A percentile compares a stretch with the other conserved stretches of the same genome.
Conservation (phyloP, 1,284 basidiomycete genomes). For the Boletus subluridellus region DNA sequence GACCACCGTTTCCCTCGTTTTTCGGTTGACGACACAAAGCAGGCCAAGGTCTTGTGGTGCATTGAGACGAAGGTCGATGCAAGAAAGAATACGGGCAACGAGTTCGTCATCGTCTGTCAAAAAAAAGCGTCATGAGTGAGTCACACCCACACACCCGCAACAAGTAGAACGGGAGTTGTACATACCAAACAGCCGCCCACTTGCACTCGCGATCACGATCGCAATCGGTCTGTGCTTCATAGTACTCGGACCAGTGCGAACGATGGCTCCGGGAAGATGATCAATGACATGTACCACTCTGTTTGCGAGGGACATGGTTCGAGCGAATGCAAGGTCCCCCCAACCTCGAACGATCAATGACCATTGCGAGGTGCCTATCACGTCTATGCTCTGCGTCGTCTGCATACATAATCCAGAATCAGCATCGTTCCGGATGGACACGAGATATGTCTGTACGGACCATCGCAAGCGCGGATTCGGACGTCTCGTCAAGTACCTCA, state of each 20-base stretch:
- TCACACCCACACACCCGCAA: background rate
- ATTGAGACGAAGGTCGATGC: slow-evolving; percentile 5
- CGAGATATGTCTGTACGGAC: slow-evolving; percentile 3
- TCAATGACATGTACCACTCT: slow-evolving; percentile 5
- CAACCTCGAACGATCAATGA: no score
- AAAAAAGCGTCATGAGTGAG: background rate
- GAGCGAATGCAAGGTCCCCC: no score
- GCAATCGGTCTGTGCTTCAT: no score
- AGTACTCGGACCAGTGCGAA: no score
- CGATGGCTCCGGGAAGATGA: background rate
- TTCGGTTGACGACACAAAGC: slow-evolving; percentile 10
- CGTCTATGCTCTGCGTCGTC: no score
- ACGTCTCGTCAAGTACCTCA: background rate
- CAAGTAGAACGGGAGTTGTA: background rate
- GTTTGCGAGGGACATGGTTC: background rate
- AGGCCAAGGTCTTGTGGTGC: slow-evolving; percentile 15
- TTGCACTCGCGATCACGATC: no score
- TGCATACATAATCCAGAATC: no score
- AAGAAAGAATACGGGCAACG: slow-evolving; percentile 7
- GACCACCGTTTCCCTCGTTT: slow-evolving; percentile 6
- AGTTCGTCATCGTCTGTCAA: slow-evolving; percentile 11
- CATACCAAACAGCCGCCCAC: background rate
- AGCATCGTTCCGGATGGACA: background rate
- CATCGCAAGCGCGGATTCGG: background rate
- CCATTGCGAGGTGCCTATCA: no score